These are phyloP conservation scores for Mortierella sp. DNA, from an alignment of 371 early-diverging fungal genomes.

Conservation along the genomic window DNA sequence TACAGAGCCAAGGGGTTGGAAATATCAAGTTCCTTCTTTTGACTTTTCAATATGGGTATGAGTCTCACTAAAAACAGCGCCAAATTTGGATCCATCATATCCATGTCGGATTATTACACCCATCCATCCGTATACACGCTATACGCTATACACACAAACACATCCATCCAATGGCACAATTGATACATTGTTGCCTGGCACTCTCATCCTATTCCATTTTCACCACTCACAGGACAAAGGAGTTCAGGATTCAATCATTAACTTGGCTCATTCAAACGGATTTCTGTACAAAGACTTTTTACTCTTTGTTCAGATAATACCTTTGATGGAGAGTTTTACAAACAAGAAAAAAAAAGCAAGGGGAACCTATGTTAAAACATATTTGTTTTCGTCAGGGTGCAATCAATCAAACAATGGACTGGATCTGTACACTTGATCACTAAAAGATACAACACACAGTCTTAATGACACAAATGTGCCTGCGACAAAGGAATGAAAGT, in stretches of 20 bases:
- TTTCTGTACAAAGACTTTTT: too few species aligned
- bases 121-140: slow-evolving; percentile 16
- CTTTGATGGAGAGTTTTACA: background rate
- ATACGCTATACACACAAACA: background rate
- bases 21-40: slow-evolving; percentile 42
- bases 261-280: too few species aligned
- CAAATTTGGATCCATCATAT: slow-evolving; percentile 20
- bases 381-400: background rate
- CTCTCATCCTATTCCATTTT: background rate
- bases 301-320: background rate
- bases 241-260: slow-evolving; percentile 3
- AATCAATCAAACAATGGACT: background rate
- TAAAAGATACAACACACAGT: background rate
- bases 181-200: background rate
- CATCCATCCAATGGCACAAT: slow-evolving; percentile 11
- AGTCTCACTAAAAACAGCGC: slow-evolving; percentile 13
- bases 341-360: background rate
- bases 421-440: slow-evolving; percentile 4
- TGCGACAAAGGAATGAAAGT: background rate
- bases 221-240: background rate
- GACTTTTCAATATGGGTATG: slow-evolving; percentile 52
- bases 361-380: slow-evolving; percentile 19
- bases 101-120: background rate
- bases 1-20: background rate
- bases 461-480: background rate